Conservation (phyloP, 1,284 basidiomycete species). For the Cryptococcus hybrid region DNA sequence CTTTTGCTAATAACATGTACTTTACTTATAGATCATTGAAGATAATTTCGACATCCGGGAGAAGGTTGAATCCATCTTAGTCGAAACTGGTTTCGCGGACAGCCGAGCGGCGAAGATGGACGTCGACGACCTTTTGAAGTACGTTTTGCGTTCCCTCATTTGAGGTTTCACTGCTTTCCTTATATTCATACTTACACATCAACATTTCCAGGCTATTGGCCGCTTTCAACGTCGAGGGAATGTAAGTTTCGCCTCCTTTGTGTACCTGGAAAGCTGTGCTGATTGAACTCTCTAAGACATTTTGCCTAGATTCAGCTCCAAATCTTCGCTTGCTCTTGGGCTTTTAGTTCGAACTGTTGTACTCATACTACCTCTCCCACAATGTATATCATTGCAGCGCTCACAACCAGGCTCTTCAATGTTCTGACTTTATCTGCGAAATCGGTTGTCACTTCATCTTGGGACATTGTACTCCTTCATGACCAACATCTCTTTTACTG, state of each 20-base stretch:
- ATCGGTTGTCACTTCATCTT: neutral
- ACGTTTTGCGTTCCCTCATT: constrained; percentile 27
- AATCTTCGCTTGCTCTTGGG: neutral
- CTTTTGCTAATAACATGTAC: neutral
- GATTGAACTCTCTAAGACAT: constrained; percentile 1
- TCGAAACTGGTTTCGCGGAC: constrained; percentile 65
- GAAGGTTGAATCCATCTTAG: constrained; percentile 73
- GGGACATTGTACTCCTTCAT: neutral
- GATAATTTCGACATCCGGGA: constrained; percentile 68
- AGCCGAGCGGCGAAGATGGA: constrained; percentile 78
- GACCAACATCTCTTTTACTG: no score
- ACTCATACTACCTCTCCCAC: neutral
- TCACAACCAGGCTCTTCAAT: neutral
- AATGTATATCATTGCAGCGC: neutral
- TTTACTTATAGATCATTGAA: constrained; percentile 61
- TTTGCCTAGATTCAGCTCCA: constrained; percentile 5
- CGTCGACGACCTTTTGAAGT: constrained; percentile 79
- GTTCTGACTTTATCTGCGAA: no score
- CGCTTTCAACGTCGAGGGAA: constrained; percentile 41
- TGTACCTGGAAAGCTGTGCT: neutral
- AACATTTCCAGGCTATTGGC: constrained; percentile 28
- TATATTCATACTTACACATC: constrained; percentile 1
- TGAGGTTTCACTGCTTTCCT: neutral
- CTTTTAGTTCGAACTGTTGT: no score
- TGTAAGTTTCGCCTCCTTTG: constrained; percentile 26